Percentiles rank a stretch among this genome's conserved stretches.
phyloP scores from a whole-genome alignment of 257 asterid species.

The Ajuga chamaepitys region DNA sequence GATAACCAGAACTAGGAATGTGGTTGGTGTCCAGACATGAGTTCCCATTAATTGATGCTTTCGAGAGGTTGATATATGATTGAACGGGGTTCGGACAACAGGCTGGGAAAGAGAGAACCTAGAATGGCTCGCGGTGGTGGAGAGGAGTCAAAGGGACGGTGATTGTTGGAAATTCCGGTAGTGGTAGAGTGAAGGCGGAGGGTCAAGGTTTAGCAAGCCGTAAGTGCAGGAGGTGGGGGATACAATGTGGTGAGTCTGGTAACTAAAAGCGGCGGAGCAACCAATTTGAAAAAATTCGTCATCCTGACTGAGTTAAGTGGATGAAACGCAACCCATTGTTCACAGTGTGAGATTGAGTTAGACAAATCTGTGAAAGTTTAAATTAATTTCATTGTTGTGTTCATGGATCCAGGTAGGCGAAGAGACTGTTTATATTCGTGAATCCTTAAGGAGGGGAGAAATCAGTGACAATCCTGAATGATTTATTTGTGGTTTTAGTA shows the following conservation, averaged over 20 bases:
- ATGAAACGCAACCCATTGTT: slow-evolving; percentile 91
- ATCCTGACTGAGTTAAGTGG: slow-evolving; percentile 74
- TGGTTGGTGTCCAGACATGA: slow-evolving; percentile 70
- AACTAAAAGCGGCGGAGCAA: slow-evolving; percentile 58
- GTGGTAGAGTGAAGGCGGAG: no score
- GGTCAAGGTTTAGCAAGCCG: slow-evolving; percentile 69
- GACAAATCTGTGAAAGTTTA: no score
- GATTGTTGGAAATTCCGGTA: neutral
- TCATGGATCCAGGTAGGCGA: no score
- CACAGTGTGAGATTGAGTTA: neutral
- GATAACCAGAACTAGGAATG: slow-evolving; percentile 45
- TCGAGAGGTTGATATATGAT: slow-evolving; percentile 31
- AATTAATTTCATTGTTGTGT: no score
- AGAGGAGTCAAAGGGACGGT: slow-evolving; percentile 26
- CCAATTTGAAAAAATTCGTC: slow-evolving; percentile 73
- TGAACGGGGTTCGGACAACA: slow-evolving; percentile 45
- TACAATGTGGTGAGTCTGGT: slow-evolving; percentile 98
- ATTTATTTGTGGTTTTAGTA: no score
- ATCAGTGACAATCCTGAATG: no score
- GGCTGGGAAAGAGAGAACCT: slow-evolving; percentile 53
- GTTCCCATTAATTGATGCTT: slow-evolving; percentile 85
- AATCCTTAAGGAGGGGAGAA: no score
- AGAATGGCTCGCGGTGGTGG: slow-evolving; percentile 67
- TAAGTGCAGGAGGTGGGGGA: slow-evolving; percentile 94
- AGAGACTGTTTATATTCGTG: no score